Conservation (phyloP, 2,329 filamentous ascomycete species). For the Metarhizium anisopliae region DNA sequence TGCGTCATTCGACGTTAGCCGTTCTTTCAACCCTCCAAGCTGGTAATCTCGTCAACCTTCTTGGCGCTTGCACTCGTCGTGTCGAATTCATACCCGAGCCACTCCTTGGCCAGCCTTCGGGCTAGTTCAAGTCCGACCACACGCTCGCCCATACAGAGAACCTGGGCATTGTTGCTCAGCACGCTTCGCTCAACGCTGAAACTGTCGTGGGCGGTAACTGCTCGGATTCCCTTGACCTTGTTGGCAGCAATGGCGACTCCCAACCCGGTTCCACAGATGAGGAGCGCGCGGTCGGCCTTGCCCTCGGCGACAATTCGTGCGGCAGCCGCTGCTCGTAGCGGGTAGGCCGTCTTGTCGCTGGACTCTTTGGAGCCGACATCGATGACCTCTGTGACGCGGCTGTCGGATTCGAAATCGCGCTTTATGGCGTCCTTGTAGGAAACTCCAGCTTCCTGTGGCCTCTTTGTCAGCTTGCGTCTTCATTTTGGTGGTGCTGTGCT, state of each 20-base stretch:
- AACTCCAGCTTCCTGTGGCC: conserved; percentile 56
- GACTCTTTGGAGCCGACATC: conserved; percentile 64
- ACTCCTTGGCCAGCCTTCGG: conserved; percentile 67
- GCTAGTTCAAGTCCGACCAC: conserved; percentile 77
- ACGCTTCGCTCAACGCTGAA: conserved; percentile 76
- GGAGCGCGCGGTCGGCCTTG: conserved; percentile 65
- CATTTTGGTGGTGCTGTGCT: neutral
- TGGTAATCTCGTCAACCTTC: conserved; percentile 34
- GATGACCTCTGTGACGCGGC: conserved; percentile 56
- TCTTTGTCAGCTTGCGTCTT: neutral
- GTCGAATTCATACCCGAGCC: conserved; percentile 79
- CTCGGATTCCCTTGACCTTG: conserved; percentile 74
- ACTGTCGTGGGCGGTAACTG: conserved; percentile 83
- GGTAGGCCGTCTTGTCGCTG: conserved; percentile 72
- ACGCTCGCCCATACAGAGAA: conserved; percentile 77
- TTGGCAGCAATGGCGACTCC: conserved; percentile 86
- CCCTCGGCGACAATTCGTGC: conserved; percentile 53
- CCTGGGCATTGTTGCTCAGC: conserved; percentile 78
- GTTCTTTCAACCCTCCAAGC: conserved; percentile 23
- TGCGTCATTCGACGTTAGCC: neutral
- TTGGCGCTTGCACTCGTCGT: conserved; percentile 35
- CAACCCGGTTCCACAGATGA: conserved; percentile 80
- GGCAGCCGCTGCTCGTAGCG: conserved; percentile 66
- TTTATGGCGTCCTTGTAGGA: conserved; percentile 74
- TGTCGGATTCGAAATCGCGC: conserved; percentile 57